Evolutionary conservation across 2,329 filamentous ascomycete species (phyloP).

Genomic region (Cladophialophora yegresii): DNA sequence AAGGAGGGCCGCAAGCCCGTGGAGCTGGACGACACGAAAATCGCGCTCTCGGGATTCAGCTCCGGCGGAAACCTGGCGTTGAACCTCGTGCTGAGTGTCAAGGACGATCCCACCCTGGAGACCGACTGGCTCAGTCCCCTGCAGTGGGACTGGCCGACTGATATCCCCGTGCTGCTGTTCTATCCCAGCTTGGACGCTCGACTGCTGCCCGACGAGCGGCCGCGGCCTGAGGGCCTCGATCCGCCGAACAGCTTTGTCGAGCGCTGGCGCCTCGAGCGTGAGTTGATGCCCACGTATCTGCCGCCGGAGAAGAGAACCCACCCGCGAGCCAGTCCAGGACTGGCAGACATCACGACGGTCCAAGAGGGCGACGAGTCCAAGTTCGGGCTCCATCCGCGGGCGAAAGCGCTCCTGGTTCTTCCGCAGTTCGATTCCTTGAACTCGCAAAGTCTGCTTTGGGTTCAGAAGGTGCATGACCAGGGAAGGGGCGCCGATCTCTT

Average conservation of each 20-base stretch:
- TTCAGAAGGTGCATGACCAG: conserved; percentile 32
- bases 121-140: conserved; percentile 29
- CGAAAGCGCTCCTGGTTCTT: conserved; percentile 34
- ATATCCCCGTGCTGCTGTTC: conserved; percentile 35
- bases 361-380: conserved; percentile 6
- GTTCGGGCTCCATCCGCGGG: conserved; percentile 33
- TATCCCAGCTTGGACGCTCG: conserved; percentile 36
- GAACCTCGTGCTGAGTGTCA: conserved; percentile 33
- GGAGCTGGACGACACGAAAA: conserved; percentile 42
- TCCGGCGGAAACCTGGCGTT: conserved; percentile 53
- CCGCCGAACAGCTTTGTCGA: conserved; percentile 30
- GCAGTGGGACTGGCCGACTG: conserved; percentile 25
- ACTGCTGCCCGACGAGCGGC: conserved; percentile 33
- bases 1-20: conserved; percentile 25
- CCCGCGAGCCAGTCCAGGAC: conserved; percentile 34
- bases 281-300: conserved; percentile 37
- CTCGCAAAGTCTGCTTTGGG: conserved; percentile 32
- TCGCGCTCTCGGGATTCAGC: conserved; percentile 51
- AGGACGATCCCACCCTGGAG: conserved; percentile 28
- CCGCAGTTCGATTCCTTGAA: conserved; percentile 35
- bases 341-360: conserved; percentile 26
- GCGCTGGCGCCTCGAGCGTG: conserved; percentile 31
- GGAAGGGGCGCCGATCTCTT: conserved; percentile 30
- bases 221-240: conserved; percentile 31
- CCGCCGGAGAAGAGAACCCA: conserved; percentile 23